phyloP scores from a whole-genome alignment of 192 early-diverging fungal genomes.

The Piromyces sp. region DNA sequence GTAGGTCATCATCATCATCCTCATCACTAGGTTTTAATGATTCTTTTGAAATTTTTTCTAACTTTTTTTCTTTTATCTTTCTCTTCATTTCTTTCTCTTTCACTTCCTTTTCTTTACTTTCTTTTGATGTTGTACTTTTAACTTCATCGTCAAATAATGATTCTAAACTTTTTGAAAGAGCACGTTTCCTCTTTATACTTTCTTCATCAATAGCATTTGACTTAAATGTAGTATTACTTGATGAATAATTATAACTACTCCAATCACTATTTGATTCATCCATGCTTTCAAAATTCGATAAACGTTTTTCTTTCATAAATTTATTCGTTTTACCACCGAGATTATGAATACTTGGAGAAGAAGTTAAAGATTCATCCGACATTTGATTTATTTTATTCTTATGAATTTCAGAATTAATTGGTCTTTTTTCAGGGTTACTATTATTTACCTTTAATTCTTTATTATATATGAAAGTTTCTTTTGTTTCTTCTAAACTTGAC shows the following conservation, averaged over 20 bases:
- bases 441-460: neutral
- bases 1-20: neutral
- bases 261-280: neutral
- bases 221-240: neutral
- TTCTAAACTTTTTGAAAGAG: neutral
- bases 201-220: neutral
- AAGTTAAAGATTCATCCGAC: neutral
- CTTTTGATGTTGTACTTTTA: neutral
- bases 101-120: neutral
- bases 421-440: too few relatives aligned
- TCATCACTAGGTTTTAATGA: neutral
- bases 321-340: neutral
- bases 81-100: neutral
- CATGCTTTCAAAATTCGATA: neutral
- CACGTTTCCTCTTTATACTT: neutral
- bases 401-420: neutral
- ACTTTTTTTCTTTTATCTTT: neutral
- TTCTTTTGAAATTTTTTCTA: neutral
- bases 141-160: neutral
- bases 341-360: neutral
- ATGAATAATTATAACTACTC: neutral
- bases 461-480: too few relatives aligned
- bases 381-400: neutral
- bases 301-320: neutral
- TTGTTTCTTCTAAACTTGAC: neutral